Base-by-base conservation (phyloP, 192 early-diverging fungal genomes). In the Linnemannia elongata region DNA sequence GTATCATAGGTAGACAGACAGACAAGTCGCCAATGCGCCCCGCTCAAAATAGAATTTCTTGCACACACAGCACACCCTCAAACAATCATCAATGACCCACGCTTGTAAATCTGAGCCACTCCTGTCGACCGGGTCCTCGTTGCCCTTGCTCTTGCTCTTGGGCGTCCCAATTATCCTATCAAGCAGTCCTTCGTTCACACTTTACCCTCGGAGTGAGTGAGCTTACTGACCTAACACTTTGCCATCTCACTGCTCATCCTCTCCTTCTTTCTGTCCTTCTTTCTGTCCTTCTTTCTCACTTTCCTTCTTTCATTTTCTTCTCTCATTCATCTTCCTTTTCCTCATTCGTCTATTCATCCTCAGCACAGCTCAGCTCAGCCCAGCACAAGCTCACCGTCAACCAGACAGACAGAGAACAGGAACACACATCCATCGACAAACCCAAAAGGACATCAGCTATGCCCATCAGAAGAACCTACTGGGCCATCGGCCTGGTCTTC, bases 391-490 rank as follows among this genome's bases (percentile, higher is more conserved):
- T 17, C n/a, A 66, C 42, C 78, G 36, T 4, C 45, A 74, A 63
- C 55, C 35, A 44, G 75, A 39, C 42, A 70, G 22, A 75, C 71
- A 44, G 41, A 27, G 22, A 63, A 45, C 55, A 22, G 39, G 30
- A 49, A 69, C 7, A 77, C 7, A 77, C 39, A 41, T 30, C 30
- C 18, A 15, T 10, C 42, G 24, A 52, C 41, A 49, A 15, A 17
- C 1, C 44, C 4, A 45, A 45, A 22, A 52, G 20, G 1, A 22
- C 18, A 20, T 18, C 18, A 52, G 49, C 24, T 57, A 82, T 83
- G 88, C 66, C 81, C 27, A 18, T 55, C 36, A 54, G 69, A 63
- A 89, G 72, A 66, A 69, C 70, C n/a, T 81, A 81, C 66, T 57
- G 36, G 57, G 27, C 81, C 33, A 72, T 57, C n/a, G 85, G 68